phyloP scores from a whole-genome alignment of 257 asterid genomes.

The Primulina huaijiensis region DNA sequence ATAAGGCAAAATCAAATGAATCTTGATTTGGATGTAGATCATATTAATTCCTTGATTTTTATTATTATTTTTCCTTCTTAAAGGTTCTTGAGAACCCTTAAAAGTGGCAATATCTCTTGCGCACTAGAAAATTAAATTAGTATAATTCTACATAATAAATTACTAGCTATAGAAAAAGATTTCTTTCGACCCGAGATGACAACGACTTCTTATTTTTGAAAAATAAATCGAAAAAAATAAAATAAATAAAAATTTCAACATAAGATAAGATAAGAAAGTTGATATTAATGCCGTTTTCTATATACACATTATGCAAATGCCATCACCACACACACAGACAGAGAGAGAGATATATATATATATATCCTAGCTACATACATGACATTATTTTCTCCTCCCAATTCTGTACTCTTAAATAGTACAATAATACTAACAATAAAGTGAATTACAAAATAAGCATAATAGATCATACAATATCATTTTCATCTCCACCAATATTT shows the following conservation, averaged over 20 bases:
- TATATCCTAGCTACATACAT: neutral
- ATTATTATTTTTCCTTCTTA: neutral
- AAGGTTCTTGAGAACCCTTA: neutral
- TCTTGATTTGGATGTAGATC: conserved; percentile 17
- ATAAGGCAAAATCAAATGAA: conserved; percentile 24
- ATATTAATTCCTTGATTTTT: neutral
- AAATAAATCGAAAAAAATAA: too few relatives aligned
- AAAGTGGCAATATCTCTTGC: neutral
- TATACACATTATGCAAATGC: conserved; percentile 22
- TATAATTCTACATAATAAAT: too few relatives aligned
- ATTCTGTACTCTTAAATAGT: neutral
- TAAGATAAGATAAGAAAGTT: neutral
- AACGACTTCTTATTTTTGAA: too few relatives aligned
- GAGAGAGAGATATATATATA: too few relatives aligned
- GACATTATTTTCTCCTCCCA: neutral
- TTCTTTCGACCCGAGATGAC: too few relatives aligned
- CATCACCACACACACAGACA: neutral
- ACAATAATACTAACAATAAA: neutral
- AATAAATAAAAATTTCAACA: neutral
- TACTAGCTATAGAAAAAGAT: too few relatives aligned
- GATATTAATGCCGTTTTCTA: conserved; percentile 12
- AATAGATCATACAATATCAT: conserved; percentile 6
- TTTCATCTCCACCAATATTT: conserved; percentile 40
- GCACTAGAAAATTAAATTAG: neutral
- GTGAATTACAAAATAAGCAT: neutral